phyloP scores from a whole-genome alignment of 2,329 filamentous ascomycete species.

The Albifimbria verrucaria region DNA sequence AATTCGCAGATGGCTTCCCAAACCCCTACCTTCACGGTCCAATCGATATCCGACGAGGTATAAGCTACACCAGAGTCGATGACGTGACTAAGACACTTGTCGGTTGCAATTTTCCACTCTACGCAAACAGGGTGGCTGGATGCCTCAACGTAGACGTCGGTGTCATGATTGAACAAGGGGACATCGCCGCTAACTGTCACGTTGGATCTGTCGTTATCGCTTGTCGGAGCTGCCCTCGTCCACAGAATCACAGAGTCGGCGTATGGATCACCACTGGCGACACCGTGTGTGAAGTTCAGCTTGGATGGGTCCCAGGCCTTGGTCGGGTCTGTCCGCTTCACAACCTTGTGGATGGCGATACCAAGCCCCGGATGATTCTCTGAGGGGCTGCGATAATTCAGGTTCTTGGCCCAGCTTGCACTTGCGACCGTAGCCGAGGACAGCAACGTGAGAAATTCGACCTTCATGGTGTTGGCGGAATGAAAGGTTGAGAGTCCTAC shows the following conservation, averaged over 20 bases:
- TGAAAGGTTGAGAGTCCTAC: not conserved
- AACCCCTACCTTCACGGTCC: conserved; percentile 61
- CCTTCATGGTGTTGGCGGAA: not conserved
- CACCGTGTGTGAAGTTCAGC: conserved; percentile 63
- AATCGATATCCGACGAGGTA: conserved; percentile 72
- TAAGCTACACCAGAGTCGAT: conserved; percentile 59
- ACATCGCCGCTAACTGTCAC: conserved; percentile 39
- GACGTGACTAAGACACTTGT: conserved; percentile 38
- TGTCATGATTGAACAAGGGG: conserved; percentile 45
- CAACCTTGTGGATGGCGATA: conserved; percentile 50
- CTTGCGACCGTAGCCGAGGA: not conserved
- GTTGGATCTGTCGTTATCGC: conserved; percentile 34
- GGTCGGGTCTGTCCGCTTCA: not conserved
- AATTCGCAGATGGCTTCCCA: fast-evolving
- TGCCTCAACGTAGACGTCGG: conserved; percentile 28
- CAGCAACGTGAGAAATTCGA: not conserved
- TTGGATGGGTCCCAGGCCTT: conserved; percentile 11
- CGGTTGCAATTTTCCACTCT: conserved; percentile 53
- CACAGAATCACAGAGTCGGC: conserved; percentile 56
- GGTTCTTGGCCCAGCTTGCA: conserved; percentile 34
- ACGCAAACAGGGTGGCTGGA: conserved; percentile 60
- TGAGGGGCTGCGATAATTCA: conserved; percentile 68
- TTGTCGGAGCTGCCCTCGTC: conserved; percentile 44
- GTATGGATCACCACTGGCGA: conserved; percentile 46
- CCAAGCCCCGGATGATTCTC: conserved; percentile 60